Base-by-base conservation (phyloP, 1,284 basidiomycete species). In the Pyrrhoderma noxium region DNA sequence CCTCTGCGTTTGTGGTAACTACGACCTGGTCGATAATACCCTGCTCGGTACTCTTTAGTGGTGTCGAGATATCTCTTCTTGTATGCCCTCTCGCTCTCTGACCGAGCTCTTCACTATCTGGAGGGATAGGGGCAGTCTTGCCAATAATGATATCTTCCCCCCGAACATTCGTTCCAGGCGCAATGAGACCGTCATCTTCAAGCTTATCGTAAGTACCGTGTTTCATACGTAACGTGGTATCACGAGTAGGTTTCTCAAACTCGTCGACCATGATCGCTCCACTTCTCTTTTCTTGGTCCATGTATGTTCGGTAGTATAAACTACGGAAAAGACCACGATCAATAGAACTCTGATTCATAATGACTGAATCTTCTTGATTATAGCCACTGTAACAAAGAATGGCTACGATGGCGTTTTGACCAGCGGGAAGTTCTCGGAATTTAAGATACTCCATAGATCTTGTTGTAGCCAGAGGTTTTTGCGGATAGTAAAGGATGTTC, bases 291-390 rank as follows among this genome's bases (percentile, higher is more conserved):
- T 99, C 95, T 55, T 94, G 79, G 68, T 99, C 95, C 84, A 93
- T 93, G 67, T 99, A 98, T 57, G 92, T 93, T 60, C 96, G 84
- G 70, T 97, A 99, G 70, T 99, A 99, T 64, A 99, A 86, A 73
- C 93, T 96, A 25, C 95, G 84, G 86, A 99, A 99, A 34, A 99
- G 77, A 55, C 96, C 95, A 52, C 96, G 89, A 65, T 99, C 95
- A 62, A 99, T 92, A 18, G 95, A 96, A 58, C 89, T 93, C 70
- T 99, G 95, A 68, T 99, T 99, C 95, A 99, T 97, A 69, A 99
- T 99, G 68, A 99, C 95, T 58, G 96, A 99, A 79, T 99, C 96
- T 83, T 99, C 96, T 70, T 99, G 96, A 69, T 99, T 99, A 72
- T 99, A 99, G 31, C 95, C 95, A 60, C 93, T 97, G 71, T 99